Evolutionary conservation across 805 yeast genomes (phyloP), one percentile per base, ranked within the genome.

Genomic region (Nakazawaea siamensis): DNA sequence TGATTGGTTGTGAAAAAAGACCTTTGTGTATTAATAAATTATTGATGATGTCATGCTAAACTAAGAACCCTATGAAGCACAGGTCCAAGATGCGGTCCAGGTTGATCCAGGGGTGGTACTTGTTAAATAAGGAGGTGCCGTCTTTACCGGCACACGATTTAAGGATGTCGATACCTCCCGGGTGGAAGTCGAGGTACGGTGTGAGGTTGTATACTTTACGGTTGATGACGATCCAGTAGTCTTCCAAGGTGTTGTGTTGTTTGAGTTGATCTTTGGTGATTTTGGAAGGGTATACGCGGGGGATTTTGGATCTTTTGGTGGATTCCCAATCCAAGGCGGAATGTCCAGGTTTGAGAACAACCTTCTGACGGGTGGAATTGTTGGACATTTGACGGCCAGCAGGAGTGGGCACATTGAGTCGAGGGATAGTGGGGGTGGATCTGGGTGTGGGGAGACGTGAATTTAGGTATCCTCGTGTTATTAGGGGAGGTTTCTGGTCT

Each of bases 251-350:
- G 14, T 61, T 66, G 54, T 90, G 97, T 32, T 55, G 61, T 28
- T 59, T 57, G 36, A 88, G 60, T 45, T 81, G 80, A 2, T 69
- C 76, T 27, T 60, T 62, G 4, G 79, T 60, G 0, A 82, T 66
- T 34, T 66, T 59, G 13, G 80, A 44, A 0, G 84, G 85, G n/a
- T n/a, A n/a, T 33, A 77, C 78, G 0, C 75, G 66, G 25, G 57
- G 54, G 0, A 68, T 64, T 4, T 58, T 60, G 0, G 76, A 80
- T 43, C 83, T 54, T 34, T 73, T 76, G 18, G 73, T 51, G 7
- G 65, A 55, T 11, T 88, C 94, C 95, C 95, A 85, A 51, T 85
- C 95, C 41, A 85, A 55, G 0, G 94, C 88, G 2, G 95, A 85
- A 49, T 77, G 84, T 1, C 94, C 94, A 1, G 92, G 94, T 28